Evolutionary conservation across 768 basidiomycete genomes (phyloP), one percentile per base, ranked within the genome.

Genomic region (Jaapia argillacea): DNA sequence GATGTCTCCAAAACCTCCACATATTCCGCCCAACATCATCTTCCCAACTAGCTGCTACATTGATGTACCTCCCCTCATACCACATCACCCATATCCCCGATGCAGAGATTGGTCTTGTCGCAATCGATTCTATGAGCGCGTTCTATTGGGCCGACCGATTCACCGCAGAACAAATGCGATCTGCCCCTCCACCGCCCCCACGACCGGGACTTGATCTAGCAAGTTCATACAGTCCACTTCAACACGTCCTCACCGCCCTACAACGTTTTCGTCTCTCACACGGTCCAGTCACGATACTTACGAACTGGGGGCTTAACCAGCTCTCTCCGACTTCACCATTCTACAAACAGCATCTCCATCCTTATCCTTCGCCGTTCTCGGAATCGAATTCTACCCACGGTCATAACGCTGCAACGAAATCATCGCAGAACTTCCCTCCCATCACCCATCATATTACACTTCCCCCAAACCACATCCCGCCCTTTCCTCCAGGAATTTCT

Each of bases 141-240:
- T 86, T 81, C 54, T 75, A 85, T 59, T 91, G 89, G 88, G 48
- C 70, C 2, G 87, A 91, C 56, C 75, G 81, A 33, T 80, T 78
- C 54, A 64, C 66, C 28, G 61, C 63, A 24, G 85, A 88, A 58
- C 76, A 77, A 50, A 48, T 66, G 42, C 70, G 63, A 27, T 48
- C 52, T 14, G 45, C 49, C 28, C 43, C 45, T 26, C 42, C 50
- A 26, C 39, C 44, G 18, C 36, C 45, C 43, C 28, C 43, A 46
- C 46, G 45, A 41, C 44, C 43, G 44, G n/a, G n/a, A n/a, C 22
- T 40, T 41, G 7, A 48, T 39, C 42, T 43, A 43, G 46, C 40
- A 41, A 20, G 42, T 45, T 13, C 47, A 55, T 12, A 36, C 51
- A 62, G 53, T 41, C 62, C 72, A 14, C 58, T 79, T 18, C 63